Evolutionary conservation across 108 stramenopile genomes (phyloP).

Genomic region (Nitzschia palea): DNA sequence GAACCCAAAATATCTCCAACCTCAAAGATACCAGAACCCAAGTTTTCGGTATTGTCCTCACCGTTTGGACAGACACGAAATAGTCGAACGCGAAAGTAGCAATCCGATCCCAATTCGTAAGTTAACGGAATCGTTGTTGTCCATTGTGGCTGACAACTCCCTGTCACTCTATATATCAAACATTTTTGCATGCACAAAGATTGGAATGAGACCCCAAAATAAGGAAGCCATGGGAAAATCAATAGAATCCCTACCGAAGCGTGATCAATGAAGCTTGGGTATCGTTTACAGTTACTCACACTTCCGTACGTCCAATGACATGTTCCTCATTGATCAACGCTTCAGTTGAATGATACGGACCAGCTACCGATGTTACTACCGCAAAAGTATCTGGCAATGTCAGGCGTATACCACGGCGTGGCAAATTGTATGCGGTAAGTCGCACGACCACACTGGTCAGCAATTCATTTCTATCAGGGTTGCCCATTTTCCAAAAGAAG

Average conservation of each 20-base stretch:
- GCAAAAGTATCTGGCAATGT: slow-evolving; percentile 23
- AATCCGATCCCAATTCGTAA: slow-evolving; percentile 56
- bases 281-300: too few relatives aligned
- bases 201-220: not conserved
- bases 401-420: slow-evolving; percentile 17
- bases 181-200: not conserved
- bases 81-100: slow-evolving; percentile 38
- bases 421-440: slow-evolving; percentile 29
- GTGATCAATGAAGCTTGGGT: too few relatives aligned
- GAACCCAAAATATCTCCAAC: slow-evolving; percentile 63
- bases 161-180: slow-evolving; percentile 9
- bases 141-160: slow-evolving; percentile 47
- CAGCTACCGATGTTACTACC: slow-evolving; percentile 20
- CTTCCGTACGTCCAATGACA: slow-evolving; percentile 3
- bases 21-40: slow-evolving; percentile 62
- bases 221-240: not conserved
- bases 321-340: too few relatives aligned
- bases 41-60: slow-evolving; percentile 2
- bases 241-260: too few relatives aligned
- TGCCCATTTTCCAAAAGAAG: too few relatives aligned
- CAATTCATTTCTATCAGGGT: slow-evolving; percentile 9
- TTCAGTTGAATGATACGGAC: too few relatives aligned
- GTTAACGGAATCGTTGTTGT: slow-evolving; percentile 46
- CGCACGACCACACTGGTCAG: not conserved
- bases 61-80: not conserved